Evolutionary conservation across 371 early-diverging fungal species (phyloP), one percentile per base, ranked within the genome.

Genomic region (Actinomortierella wolfii): DNA sequence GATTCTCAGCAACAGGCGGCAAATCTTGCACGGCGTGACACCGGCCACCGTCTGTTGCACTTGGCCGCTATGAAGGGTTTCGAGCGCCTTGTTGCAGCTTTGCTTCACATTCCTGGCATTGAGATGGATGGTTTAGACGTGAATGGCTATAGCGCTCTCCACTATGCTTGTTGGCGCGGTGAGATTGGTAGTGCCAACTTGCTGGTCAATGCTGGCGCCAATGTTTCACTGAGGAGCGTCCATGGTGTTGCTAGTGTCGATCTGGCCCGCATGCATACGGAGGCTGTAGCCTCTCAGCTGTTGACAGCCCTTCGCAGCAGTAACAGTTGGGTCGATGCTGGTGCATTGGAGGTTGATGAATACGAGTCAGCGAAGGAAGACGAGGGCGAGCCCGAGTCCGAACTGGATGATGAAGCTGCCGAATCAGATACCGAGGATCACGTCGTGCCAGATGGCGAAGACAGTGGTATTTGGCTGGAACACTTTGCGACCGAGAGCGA

Each of bases 261-360:
- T 25, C 43, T 73, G 59, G 60, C 64, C 9, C 52, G 55, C 9
- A 50, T 73, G 56, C 51, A 73, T 21, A 59, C 55, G 5, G 39
- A 25, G 17, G 25, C 59, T 4, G 20, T 17, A 8, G 47, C 56
- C 5, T 3, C 40, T 1, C 67, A 66, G 7, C 54, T 73, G 20
- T 39, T 66, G 1, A 44, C 56, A 50, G 57, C 64, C 1, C 44
- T 73, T 41, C 54, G 48, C 29, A 54, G 56, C 1, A 73, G 73
- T 54, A 62, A 73, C 46, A 63, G 55, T 57, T 73, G 73, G 73
- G 73, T 67, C n/a, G 73, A 73, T 52, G 73, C 62, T n/a, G 73
- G 67, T n/a, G 73, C 73, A 2, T 62, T 62, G 34, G 67, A 66
- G 11, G 42, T 39, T 1, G 63, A 65, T 17, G 73, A 52, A 21